Evolutionary conservation across 225 moss, liverwort and hornwort species (phyloP), one percentile per base, ranked within the genome.

Genomic region (Physcomitrium patens): DNA sequence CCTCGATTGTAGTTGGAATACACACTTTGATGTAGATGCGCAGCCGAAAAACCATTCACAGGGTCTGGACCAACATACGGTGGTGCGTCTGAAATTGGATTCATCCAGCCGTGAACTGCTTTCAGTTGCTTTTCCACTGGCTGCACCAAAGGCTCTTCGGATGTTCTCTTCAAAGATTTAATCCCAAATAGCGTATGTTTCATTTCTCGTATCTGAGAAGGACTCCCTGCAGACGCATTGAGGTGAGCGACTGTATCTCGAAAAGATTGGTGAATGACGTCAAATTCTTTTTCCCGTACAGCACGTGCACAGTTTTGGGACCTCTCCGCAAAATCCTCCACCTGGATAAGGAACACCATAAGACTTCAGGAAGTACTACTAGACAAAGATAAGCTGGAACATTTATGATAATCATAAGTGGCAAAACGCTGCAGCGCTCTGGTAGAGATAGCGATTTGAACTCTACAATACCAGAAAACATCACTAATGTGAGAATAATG

Each of bases 221-320:
- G 43, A 23, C 61, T 73, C 17, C 62, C 63, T 5, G 52, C 70
- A 50, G 31, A 72, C 58, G n/a, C 69, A n/a, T 71, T 63, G 48
- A 88, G 82, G 28, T 76, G 76, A 59, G 76, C 65, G 19, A 85
- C 64, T 11, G 88, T 88, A 45, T 85, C 80, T 50, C 88, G 88
- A 73, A 88, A 88, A 63, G 80, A 73, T 63, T 88, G 77, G 67
- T 88, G 82, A 27, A 88, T 88, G 60, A 71, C 76, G 72, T 88
- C 88, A 60, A 88, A 88, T 63, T 88, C 31, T 37, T 78, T 85
- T 63, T 88, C 85, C 44, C 88, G 80, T n/a, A 88, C 88, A 63
- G 88, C 85, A 45, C 88, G 88, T 28, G 88, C 88, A 67, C 82
- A 88, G 55, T 88, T 88, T 50, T 88, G 88, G 60, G 83, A 84